Base-by-base conservation (phyloP, 2,329 filamentous ascomycete species). In the Diaporthe citriasiana region DNA sequence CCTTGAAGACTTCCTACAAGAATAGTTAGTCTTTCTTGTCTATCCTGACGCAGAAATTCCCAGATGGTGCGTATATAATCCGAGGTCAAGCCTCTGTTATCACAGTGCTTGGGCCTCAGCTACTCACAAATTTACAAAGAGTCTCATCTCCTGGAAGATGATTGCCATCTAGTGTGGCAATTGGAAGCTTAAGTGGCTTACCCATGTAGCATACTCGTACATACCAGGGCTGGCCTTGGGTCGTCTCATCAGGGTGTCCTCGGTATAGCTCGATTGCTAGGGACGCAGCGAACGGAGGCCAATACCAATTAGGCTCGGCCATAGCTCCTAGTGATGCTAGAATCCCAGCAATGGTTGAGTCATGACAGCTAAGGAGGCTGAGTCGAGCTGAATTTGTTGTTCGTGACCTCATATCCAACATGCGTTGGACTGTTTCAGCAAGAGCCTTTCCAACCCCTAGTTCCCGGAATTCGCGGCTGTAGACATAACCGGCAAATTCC, bases 361-460 rank as follows among this genome's bases (percentile, higher is more conserved):
- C n/a, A 13, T 53, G 50, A 17, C 50, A 53, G n/a, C 50, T 27
- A 15, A 53, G 13, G 25, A 53, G 50, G 50, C n/a, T 27, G n/a
- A 53, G n/a, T 53, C 50, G 50, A 53, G 50, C 3, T 27, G 50
- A 27, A 7, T 53, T 1, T 8, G 25, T 17, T 27, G n/a, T 17
- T 53, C 50, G n/a, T 8, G 50, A 53, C n/a, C 10, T 53, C 13
- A 8, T 27, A 13, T 53, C 50, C 50, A 53, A 2, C 50, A 53
- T 53, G 50, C 50, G 50, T 30, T 53, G 50, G n/a, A 27, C 25
- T 13, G 25, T 17, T 17, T 53, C 50, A 53, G 50, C 50, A 27
- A 53, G 50, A 30, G 50, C 50, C 50, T 53, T 53, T 53, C 50
- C 50, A 53, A 53, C n/a, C 50, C 50, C 50, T 30, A 53, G 50